Percentiles rank a stretch among this genome's conserved stretches.
These are phyloP conservation scores for Saturnispora silvae DNA, from an alignment of 805 yeast genomes.

Conservation along the genomic window DNA sequence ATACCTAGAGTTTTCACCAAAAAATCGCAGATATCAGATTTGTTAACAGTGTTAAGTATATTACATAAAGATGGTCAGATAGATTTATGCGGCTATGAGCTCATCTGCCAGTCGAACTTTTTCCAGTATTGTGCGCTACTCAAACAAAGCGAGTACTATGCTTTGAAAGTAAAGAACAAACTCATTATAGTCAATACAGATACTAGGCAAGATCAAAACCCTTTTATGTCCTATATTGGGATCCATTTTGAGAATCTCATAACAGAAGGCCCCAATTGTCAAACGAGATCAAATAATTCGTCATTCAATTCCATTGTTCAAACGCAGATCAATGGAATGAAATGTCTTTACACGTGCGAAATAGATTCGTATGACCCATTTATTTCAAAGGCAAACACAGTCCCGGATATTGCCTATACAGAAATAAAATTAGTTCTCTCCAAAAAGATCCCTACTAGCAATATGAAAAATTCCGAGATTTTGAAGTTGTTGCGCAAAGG, in stretches of 20 bases:
- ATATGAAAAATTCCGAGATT: conserved; percentile 1
- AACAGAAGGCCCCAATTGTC: conserved; percentile 5
- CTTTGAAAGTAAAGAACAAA: conserved; percentile 4
- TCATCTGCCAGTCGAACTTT: conserved; percentile 11
- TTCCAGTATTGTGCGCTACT: conserved; percentile 10
- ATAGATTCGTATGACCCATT: conserved; percentile 10
- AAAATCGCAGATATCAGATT: conserved; percentile 6
- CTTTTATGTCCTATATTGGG: conserved; percentile 12
- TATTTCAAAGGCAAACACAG: not conserved
- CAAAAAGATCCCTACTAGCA: conserved; percentile 8
- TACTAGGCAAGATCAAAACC: conserved; percentile 9
- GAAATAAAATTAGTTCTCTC: conserved; percentile 14
- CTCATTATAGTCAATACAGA: conserved; percentile 10
- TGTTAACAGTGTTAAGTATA: not conserved
- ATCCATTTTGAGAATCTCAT: conserved; percentile 16
- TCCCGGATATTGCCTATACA: conserved; percentile 7
- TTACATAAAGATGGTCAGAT: not conserved
- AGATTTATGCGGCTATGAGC: not conserved
- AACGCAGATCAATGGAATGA: conserved; percentile 4
- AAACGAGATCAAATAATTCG: conserved; percentile 11
- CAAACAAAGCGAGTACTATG: conserved; percentile 8
- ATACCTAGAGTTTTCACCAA: conserved; percentile 7
- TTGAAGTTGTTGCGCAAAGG: conserved; percentile 8
- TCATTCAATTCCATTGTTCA: conserved; percentile 9
- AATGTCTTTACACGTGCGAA: conserved; percentile 11